Evolutionary conservation across 2,329 filamentous ascomycete species (phyloP), one percentile per base, ranked within the genome.

Genomic region (Beauveria australis): DNA sequence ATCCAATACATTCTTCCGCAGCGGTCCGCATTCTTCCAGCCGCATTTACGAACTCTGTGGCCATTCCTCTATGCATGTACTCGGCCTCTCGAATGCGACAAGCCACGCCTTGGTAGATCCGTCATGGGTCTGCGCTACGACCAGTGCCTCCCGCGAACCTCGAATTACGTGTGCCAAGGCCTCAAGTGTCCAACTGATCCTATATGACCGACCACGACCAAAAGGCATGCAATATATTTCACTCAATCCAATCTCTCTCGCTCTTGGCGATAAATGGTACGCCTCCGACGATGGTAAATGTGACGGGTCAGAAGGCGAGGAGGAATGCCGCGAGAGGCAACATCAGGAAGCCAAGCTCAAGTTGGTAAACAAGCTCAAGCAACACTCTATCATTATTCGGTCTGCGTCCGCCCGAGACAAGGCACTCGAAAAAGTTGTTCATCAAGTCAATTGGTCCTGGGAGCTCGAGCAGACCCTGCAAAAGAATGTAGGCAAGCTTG

Each of bases 141-240:
- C 78, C 1, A 80, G 71, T 75, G 79, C 73, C 67, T 78, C 67
- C 66, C 76, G 66, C 67, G 77, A 86, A n/a, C 93, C 93, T 2
- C 81, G 80, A 43, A 86, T 99, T 62, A 85, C 84, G 61, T 95
- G 89, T 61, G 81, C 86, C 53, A 82, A 83, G 63, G 85, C 85
- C 5, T 80, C 89, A 22, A 91, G 87, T 51, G 84, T 96, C 51
- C 94, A 99, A 71, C 83, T 97, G 49, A 89, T 97, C 61, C 80
- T 95, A 61, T 99, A 95, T 73, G 87, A 96, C 67, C 82, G 92
- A 52, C 94, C 94, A 1, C 83, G 89, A 61, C 93, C 94, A 0
- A 86, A 82, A 37, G 84, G 87, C 60, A 97, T 99, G 94, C 93
- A 99, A 74, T 99, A 97, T 73, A 88, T 97, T 67, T 99, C 94